Evolutionary conservation across 2,329 filamentous ascomycete genomes (phyloP).

Genomic region (Pseudogymnoascus sp.): DNA sequence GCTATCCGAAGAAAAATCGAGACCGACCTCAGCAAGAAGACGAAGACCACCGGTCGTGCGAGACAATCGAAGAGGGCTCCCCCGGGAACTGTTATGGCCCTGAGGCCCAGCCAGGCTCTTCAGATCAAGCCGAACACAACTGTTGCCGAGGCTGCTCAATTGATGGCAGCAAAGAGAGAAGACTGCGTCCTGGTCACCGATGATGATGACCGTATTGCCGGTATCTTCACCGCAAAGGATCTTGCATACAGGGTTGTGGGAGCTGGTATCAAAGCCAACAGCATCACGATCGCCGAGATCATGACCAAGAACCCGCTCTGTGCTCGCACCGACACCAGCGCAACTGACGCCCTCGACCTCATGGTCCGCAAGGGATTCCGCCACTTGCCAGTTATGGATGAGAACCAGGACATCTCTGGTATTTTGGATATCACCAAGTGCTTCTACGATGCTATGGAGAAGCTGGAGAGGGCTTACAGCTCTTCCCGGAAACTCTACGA

Average conservation of each 20-base stretch:
- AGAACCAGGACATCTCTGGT: slow-evolving; percentile 98
- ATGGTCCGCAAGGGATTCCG: slow-evolving; percentile 99
- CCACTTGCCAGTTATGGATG: slow-evolving; percentile 97
- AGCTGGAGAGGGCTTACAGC: slow-evolving; percentile 92
- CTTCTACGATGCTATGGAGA: slow-evolving; percentile 99
- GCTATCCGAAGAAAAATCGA: slow-evolving; percentile 96
- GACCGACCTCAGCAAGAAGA: slow-evolving; percentile 96
- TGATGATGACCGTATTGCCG: slow-evolving; percentile 93
- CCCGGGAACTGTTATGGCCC: slow-evolving; percentile 87
- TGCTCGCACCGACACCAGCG: slow-evolving; percentile 93
- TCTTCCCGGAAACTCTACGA: slow-evolving; percentile 98
- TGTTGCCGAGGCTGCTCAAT: slow-evolving; percentile 89
- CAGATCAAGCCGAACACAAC: slow-evolving; percentile 95
- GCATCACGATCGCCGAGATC: slow-evolving; percentile 91
- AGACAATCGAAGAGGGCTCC: slow-evolving; percentile 87
- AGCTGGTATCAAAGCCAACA: slow-evolving; percentile 76
- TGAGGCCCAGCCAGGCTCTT: slow-evolving; percentile 89
- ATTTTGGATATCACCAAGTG: slow-evolving; percentile 98
- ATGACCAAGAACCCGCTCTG: slow-evolving; percentile 99
- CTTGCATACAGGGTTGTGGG: slow-evolving; percentile 95
- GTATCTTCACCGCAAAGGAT: slow-evolving; percentile 99
- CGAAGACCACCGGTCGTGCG: slow-evolving; percentile 66
- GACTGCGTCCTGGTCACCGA: slow-evolving; percentile 97
- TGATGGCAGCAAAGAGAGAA: slow-evolving; percentile 98
- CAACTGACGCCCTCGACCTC: slow-evolving; percentile 90